Conservation (phyloP, 345 rosid species). For the rapeseed (Brassica napus) region DNA sequence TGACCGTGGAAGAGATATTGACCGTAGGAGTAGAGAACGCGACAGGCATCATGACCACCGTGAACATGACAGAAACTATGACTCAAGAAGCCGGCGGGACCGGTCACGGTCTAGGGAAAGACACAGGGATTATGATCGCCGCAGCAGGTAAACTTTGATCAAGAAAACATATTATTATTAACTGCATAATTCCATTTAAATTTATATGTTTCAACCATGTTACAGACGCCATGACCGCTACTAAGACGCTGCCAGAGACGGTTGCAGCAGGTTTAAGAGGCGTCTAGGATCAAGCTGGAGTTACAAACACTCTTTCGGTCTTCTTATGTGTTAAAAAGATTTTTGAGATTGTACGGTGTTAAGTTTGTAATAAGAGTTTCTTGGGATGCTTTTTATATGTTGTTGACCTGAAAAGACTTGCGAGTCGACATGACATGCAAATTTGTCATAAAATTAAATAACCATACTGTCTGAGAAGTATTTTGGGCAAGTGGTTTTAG, state of each 20-base stretch:
- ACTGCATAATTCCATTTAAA: neutral
- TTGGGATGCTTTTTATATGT: neutral
- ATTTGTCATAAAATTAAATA: neutral
- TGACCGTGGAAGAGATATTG: slow-evolving; percentile 79
- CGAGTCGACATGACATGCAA: too few relatives aligned
- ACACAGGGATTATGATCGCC: slow-evolving; percentile 78
- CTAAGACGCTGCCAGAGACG: slow-evolving; percentile 21
- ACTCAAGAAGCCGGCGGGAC: slow-evolving; percentile 72
- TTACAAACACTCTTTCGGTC: neutral
- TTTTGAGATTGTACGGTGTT: slow-evolving; percentile 6
- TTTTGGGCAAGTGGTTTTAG: neutral
- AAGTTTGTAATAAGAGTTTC: slow-evolving; percentile 17
- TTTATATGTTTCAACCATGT: neutral
- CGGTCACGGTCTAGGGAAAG: slow-evolving; percentile 85
- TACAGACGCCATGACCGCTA: slow-evolving; percentile 43
- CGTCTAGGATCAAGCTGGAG: slow-evolving; percentile 35
- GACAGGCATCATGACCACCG: slow-evolving; percentile 76
- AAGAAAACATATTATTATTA: neutral
- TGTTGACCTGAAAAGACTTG: too few relatives aligned
- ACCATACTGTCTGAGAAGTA: neutral
- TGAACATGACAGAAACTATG: slow-evolving; percentile 60
- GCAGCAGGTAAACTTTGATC: slow-evolving; percentile 50
- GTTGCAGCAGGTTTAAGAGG: slow-evolving; percentile 4
- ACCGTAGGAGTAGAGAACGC: slow-evolving; percentile 81
- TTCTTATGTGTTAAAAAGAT: slow-evolving; percentile 6